phyloP scores from a whole-genome alignment of 768 basidiomycete species.

The Crepidotus variabilis region DNA sequence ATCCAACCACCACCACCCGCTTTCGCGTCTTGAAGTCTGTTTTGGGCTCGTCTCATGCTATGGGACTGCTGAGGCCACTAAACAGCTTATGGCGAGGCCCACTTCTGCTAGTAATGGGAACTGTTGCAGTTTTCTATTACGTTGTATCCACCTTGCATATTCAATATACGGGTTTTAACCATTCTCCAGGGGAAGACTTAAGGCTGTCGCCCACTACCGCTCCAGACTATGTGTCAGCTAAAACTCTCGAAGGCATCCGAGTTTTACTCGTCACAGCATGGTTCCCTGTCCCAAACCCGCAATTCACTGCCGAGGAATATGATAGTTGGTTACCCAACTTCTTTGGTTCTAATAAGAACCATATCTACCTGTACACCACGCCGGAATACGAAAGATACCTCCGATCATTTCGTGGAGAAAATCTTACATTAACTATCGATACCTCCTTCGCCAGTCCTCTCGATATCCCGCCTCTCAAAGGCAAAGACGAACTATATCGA shows the following conservation, averaged over 20 bases:
- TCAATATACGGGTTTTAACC: no score
- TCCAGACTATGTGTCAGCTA: no score
- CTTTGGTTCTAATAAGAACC: constrained; percentile 40
- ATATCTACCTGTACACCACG: constrained; percentile 51
- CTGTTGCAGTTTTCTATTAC: no score
- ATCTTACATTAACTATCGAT: constrained; percentile 37
- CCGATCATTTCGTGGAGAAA: constrained; percentile 23
- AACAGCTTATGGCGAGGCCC: no score
- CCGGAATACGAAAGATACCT: constrained; percentile 33
- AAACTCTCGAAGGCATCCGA: not conserved
- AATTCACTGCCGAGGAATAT: constrained; percentile 44
- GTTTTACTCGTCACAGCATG: constrained; percentile 53
- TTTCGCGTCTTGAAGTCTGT: no score
- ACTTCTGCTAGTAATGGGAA: no score
- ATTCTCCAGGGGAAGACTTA: no score
- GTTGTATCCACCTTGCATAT: no score
- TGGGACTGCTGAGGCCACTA: no score
- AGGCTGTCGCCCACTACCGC: no score
- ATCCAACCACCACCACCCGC: no score
- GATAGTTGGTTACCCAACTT: constrained; percentile 40
- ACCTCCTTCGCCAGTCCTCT: constrained; percentile 44
- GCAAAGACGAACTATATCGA: constrained; percentile 30
- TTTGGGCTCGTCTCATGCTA: no score
- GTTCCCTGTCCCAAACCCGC: constrained; percentile 46
- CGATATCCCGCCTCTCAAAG: constrained; percentile 41